These are phyloP conservation scores for Termitomyces sp. DNA, from an alignment of 768 basidiomycete species.

Conservation along the genomic window DNA sequence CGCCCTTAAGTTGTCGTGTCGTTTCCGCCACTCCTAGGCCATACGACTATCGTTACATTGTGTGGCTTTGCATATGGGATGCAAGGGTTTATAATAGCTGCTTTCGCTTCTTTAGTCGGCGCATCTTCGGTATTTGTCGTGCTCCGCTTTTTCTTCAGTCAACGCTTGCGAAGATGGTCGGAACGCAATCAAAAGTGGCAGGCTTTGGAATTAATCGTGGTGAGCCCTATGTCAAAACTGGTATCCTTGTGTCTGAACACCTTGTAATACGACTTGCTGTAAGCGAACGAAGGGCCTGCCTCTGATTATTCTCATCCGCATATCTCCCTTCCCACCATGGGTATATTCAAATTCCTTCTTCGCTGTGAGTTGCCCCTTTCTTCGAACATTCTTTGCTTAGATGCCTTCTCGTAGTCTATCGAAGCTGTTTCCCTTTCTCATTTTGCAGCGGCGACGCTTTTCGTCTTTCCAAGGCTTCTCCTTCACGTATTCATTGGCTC, in stretches of 20 bases:
- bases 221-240: conserved; percentile 33
- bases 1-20: conserved; percentile 41
- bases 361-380: conserved; percentile 47
- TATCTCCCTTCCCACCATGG: conserved; percentile 86
- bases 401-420: conserved; percentile 51
- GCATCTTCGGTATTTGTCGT: conserved; percentile 60
- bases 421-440: conserved; percentile 72
- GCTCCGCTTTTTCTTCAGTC: conserved; percentile 58
- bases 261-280: background rate
- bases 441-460: conserved; percentile 72
- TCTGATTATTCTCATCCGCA: conserved; percentile 77
- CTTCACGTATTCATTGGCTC: conserved; percentile 80
- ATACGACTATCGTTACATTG: conserved; percentile 63
- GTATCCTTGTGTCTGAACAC: conserved; percentile 4
- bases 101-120: conserved; percentile 59
- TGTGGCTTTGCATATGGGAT: conserved; percentile 86
- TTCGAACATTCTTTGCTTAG: background rate
- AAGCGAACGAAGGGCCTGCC: conserved; percentile 75
- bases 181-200: conserved; percentile 69
- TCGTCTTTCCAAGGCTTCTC: conserved; percentile 67
- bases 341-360: conserved; percentile 83
- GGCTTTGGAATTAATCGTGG: conserved; percentile 74
- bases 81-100: conserved; percentile 69
- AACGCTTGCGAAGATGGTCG: conserved; percentile 58
- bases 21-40: conserved; percentile 65